Evolutionary conservation across 352 stramenopile species (phyloP), one percentile per base, ranked within the genome.

Genomic region (Globisporangium perplexum): DNA sequence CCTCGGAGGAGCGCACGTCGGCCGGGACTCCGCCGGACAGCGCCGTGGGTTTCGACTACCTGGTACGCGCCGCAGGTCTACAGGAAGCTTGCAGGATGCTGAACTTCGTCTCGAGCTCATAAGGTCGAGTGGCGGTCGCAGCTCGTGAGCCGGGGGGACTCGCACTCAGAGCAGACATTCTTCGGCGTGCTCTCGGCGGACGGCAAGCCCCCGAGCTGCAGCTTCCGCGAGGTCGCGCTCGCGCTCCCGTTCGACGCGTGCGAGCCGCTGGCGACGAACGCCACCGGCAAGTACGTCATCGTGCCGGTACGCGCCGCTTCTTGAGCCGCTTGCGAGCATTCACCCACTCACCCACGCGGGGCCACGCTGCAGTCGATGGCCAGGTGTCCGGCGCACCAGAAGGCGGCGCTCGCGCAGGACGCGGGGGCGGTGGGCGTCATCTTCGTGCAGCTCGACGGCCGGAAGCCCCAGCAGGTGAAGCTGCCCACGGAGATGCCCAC

Each of bases 311-410:
- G 60, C 7, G 7, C 1, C n/a, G 17, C 41, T 23, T 18, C n/a
- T 41, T 10, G 10, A 39, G 26, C 15, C 3, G 17, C 24, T 39
- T 12, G 26, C 26, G n/a, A 22, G 11, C 20, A n/a, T 2, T 50
- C 14, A 8, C 8, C 1, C 28, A 38, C n/a, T 7, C 8, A 26
- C 35, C 30, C 20, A 20, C 30, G 11, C 8, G 11, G 22, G 42
- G 4, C 17, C n/a, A 8, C n/a, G 18, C 35, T 35, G 8, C 23
- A 41, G 22, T 45, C 22, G 4, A 60, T 83, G 15, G 53, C 61
- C 15, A 67, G 71, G 20, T 90, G 81, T 49, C 76, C 76, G 17
- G 69, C 75, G 31, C 75, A 90, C 39, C 78, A 90, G 36, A 89
- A 90, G 42, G 78, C 78, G 2, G 60, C 68, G 5, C 59, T 88